Conservation (phyloP, 1,284 basidiomycete species). For the Ustilago nuda region DNA sequence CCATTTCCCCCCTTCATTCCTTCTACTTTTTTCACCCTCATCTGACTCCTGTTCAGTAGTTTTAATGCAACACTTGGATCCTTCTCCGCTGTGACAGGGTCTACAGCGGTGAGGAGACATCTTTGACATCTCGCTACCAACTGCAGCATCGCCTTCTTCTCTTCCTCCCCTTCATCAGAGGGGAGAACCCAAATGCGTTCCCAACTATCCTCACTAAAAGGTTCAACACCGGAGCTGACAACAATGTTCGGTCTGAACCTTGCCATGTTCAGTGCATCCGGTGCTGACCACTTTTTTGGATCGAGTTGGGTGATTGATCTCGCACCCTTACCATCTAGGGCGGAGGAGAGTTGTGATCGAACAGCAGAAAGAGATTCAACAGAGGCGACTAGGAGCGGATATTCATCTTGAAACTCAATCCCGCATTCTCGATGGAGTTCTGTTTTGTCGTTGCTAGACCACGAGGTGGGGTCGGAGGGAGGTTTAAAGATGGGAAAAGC, state of each 20-base stretch:
- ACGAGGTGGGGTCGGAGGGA: conserved; percentile 16
- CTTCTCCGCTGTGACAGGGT: conserved; percentile 50
- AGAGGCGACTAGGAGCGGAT: conserved; percentile 56
- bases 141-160: conserved; percentile 34
- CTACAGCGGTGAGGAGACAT: conserved; percentile 57
- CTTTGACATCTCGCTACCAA: conserved; percentile 56
- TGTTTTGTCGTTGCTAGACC: conserved; percentile 1
- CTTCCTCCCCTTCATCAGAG: background rate
- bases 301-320: conserved; percentile 26
- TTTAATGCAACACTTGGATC: conserved; percentile 54
- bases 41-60: conserved; percentile 39
- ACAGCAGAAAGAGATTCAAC: conserved; percentile 40
- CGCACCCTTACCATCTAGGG: conserved; percentile 23
- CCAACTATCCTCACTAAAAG: conserved; percentile 56
- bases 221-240: background rate
- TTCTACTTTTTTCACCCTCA: conserved; percentile 42
- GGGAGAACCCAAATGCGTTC: conserved; percentile 50
- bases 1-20: conserved; percentile 27
- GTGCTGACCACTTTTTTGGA: conserved; percentile 10
- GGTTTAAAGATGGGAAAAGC: conserved; percentile 60
- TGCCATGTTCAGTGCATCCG: conserved; percentile 27
- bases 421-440: conserved; percentile 41
- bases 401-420: conserved; percentile 61
- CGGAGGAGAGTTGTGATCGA: conserved; percentile 32
- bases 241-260: conserved; percentile 60